Percentiles rank a stretch among this genome's conserved stretches.
phyloP scores from a whole-genome alignment of 805 yeast genomes.

The Kluyveromyces lactis region DNA sequence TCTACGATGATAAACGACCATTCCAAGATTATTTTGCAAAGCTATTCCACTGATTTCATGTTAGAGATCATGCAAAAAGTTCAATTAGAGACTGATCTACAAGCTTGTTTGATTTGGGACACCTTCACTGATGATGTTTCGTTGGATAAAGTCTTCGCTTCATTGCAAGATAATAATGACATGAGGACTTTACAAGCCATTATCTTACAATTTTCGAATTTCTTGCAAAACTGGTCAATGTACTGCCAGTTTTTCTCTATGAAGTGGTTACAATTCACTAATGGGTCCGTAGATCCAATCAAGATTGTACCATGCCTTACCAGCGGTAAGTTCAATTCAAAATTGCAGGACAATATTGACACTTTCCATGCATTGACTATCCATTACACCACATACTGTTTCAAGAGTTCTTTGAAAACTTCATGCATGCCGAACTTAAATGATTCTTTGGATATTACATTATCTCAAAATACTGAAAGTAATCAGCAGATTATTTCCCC shows the following conservation, averaged over 20 bases:
- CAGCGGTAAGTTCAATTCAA: conserved; percentile 20
- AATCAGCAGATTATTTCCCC: conserved; percentile 44
- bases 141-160: neutral
- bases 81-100: conserved; percentile 87
- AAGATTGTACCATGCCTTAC: conserved; percentile 20
- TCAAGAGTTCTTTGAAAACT: conserved; percentile 70
- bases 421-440: conserved; percentile 66
- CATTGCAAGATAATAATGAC: neutral
- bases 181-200: conserved; percentile 2
- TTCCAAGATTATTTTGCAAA: conserved; percentile 62
- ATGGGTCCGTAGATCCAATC: conserved; percentile 5
- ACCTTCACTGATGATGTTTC: conserved; percentile 60
- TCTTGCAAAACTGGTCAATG: conserved; percentile 80
- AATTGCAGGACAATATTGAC: conserved; percentile 35
- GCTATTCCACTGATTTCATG: conserved; percentile 62
- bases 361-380: conserved; percentile 54
- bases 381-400: conserved; percentile 66
- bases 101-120: conserved; percentile 80
- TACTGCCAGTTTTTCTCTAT: conserved; percentile 65
- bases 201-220: conserved; percentile 45
- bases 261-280: conserved; percentile 48
- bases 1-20: conserved; percentile 84
- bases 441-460: conserved; percentile 18
- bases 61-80: conserved; percentile 59
- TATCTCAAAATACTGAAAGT: neutral